These are phyloP conservation scores for Cladophialophora yegresii DNA, from an alignment of 2,329 filamentous ascomycete genomes.

Conservation along the genomic window DNA sequence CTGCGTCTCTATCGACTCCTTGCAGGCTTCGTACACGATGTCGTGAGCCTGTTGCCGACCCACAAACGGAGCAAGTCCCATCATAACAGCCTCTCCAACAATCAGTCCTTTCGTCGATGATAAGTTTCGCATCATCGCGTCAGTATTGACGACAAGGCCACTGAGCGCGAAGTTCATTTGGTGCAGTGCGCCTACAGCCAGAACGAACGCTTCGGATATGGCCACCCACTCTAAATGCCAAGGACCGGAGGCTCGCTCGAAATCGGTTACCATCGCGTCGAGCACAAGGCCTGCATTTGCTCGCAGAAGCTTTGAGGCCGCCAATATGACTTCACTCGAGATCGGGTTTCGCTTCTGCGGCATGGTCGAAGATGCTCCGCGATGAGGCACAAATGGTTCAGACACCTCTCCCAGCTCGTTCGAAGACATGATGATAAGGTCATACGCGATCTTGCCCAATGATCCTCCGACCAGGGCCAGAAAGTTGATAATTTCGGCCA, in stretches of 20 bases:
- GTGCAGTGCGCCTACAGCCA: conserved; percentile 55
- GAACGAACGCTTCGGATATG: conserved; percentile 57
- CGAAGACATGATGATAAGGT: conserved; percentile 60
- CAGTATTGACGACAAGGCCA: conserved; percentile 55
- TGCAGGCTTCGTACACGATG: conserved; percentile 59
- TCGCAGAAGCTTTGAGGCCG: conserved; percentile 56
- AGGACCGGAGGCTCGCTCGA: conserved; percentile 59
- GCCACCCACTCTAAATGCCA: conserved; percentile 64
- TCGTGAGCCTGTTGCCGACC: conserved; percentile 59
- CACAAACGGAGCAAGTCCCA: conserved; percentile 57
- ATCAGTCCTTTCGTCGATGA: conserved; percentile 56
- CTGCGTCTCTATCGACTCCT: conserved; percentile 51
- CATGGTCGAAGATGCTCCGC: conserved; percentile 60
- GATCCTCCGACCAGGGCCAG: conserved; percentile 57
- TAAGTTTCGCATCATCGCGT: conserved; percentile 55
- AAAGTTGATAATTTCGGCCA: conserved; percentile 58
- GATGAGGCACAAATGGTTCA: conserved; percentile 58
- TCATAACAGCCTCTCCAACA: conserved; percentile 63
- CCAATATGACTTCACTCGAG: conserved; percentile 59
- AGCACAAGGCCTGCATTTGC: conserved; percentile 56
- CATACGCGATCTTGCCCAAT: conserved; percentile 58
- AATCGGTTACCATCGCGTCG: conserved; percentile 60
- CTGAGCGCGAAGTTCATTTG: conserved; percentile 58
- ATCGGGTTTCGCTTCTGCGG: conserved; percentile 63
- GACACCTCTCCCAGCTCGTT: conserved; percentile 59